Evolutionary conservation across 768 basidiomycete genomes (phyloP).

Genomic region (Amanita jacksonii): DNA sequence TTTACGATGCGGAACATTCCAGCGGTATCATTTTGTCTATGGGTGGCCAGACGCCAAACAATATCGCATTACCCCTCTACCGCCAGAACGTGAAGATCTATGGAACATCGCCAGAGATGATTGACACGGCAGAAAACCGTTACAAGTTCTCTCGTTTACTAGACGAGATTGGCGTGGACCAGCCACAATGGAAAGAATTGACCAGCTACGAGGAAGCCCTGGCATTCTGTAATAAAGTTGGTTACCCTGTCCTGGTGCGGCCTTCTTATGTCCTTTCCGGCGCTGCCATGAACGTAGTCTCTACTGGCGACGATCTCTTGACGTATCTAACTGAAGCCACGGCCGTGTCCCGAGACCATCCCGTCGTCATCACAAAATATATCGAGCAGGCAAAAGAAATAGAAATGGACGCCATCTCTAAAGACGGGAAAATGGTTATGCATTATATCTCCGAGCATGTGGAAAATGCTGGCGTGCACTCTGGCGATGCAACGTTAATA

Average conservation of each 20-base stretch:
- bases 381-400: conserved; percentile 99
- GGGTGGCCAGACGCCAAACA: conserved; percentile 99
- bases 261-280: conserved; percentile 99
- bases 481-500: conserved; percentile 96
- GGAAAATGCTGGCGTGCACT: conserved; percentile 98
- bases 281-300: conserved; percentile 99
- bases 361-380: conserved; percentile 98
- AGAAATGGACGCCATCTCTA: conserved; percentile 98
- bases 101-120: conserved; percentile 98
- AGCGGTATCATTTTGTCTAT: conserved; percentile 93
- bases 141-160: conserved; percentile 99
- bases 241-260: conserved; percentile 92
- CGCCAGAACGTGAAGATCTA: conserved; percentile 98
- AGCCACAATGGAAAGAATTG: conserved; percentile 95
- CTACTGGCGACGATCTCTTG: conserved; percentile 80
- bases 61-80: conserved; percentile 91
- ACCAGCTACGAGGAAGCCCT: conserved; percentile 84
- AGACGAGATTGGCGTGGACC: conserved; percentile 98
- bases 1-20: conserved; percentile 86
- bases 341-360: conserved; percentile 81
- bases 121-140: conserved; percentile 97
- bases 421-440: conserved; percentile 97
- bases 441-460: conserved; percentile 99
- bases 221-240: conserved; percentile 85
- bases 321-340: conserved; percentile 93